Percentiles rank a stretch among this genome's conserved stretches.
Conservation (phyloP, 768 basidiomycete species). For the Naganishia onofrii region DNA sequence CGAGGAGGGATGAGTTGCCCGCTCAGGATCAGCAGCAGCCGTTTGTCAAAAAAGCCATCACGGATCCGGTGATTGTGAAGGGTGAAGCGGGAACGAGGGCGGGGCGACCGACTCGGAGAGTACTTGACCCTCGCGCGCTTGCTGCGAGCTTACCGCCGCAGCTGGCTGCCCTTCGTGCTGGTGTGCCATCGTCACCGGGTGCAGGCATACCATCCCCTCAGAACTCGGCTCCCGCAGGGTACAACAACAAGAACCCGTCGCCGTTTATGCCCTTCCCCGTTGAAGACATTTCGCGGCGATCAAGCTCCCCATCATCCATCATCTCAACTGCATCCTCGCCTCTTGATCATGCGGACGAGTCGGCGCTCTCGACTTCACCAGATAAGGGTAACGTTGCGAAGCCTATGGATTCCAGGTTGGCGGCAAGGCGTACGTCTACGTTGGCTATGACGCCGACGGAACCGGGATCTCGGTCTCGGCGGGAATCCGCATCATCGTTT, state of each 20-base stretch:
- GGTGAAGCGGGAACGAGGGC: not conserved
- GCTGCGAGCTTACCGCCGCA: constrained; percentile 59
- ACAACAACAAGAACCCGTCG: not conserved
- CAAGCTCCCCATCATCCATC: not conserved
- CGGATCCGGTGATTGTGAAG: constrained; percentile 5
- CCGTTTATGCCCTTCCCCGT: not conserved
- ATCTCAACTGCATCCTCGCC: constrained; percentile 9
- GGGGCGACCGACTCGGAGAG: not conserved
- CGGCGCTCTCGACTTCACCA: constrained; percentile 1
- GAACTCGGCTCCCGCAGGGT: not conserved
- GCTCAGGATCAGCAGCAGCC: too few species aligned
- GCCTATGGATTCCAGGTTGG: constrained; percentile 22
- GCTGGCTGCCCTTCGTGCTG: constrained; percentile 57
- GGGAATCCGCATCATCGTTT: not conserved
- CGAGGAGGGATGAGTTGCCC: constrained; percentile 1
- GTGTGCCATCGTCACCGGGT: not conserved
- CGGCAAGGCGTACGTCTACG: constrained; percentile 31
- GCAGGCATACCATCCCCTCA: not conserved
- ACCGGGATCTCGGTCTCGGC: not conserved
- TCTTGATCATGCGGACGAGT: not conserved
- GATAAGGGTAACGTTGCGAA: constrained; percentile 8
- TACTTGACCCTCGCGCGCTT: constrained; percentile 52
- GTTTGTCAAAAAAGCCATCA: not conserved
- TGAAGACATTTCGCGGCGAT: not conserved
- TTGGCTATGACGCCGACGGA: constrained; percentile 45